Conservation (phyloP, 768 basidiomycete genomes). For the Flagelloscypha sp. region DNA sequence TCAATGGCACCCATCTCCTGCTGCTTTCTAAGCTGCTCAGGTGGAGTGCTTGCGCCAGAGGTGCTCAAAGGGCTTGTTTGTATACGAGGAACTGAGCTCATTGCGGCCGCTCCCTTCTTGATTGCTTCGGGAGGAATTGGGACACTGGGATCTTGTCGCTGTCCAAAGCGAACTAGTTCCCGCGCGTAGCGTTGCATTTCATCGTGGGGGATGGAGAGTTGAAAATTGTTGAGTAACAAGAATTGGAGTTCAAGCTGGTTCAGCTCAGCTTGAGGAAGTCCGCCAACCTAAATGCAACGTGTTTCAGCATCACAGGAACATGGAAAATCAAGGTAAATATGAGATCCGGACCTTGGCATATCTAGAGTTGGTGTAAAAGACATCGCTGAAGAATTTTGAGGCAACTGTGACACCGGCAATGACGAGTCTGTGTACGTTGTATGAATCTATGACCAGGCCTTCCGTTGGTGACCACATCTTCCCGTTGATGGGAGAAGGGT, state of each 20-base stretch:
- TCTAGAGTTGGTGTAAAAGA: slow-evolving; percentile 97
- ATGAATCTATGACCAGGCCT: slow-evolving; percentile 90
- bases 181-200: slow-evolving; percentile 97
- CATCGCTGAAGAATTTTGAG: slow-evolving; percentile 97
- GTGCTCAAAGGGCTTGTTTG: slow-evolving; percentile 13
- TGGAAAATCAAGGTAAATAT: slow-evolving; percentile 4
- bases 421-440: slow-evolving; percentile 92
- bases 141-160: slow-evolving; percentile 17
- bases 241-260: slow-evolving; percentile 98
- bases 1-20: slow-evolving; percentile 50
- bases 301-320: slow-evolving; percentile 6
- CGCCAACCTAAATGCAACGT: slow-evolving; percentile 65
- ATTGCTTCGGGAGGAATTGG: slow-evolving; percentile 14
- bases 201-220: slow-evolving; percentile 73
- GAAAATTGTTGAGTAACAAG: slow-evolving; percentile 91
- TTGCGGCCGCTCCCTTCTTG: slow-evolving; percentile 15
- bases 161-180: slow-evolving; percentile 67
- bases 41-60: slow-evolving; percentile 9
- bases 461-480: too few species aligned
- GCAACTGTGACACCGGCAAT: slow-evolving; percentile 99
- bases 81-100: slow-evolving; percentile 10
- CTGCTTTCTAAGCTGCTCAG: slow-evolving; percentile 17
- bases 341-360: slow-evolving; percentile 82
- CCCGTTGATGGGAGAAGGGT: too few species aligned
- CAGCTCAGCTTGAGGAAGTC: slow-evolving; percentile 83